Conservation (phyloP, 2,329 filamentous ascomycete species). For the Aspergillus pseudonomiae region DNA sequence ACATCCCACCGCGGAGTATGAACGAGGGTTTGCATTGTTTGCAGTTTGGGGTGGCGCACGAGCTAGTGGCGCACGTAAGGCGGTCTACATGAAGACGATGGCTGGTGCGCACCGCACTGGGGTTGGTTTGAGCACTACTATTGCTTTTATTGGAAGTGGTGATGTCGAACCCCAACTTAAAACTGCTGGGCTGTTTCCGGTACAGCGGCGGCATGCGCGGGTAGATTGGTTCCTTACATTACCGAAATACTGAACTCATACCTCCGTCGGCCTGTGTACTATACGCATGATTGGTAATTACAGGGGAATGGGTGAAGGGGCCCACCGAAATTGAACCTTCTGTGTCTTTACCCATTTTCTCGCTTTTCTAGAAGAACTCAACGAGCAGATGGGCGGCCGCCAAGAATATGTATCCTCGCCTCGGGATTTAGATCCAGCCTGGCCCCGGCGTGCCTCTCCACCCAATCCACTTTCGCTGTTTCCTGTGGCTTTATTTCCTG, state of each 20-base stretch:
- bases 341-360: constrained; percentile 8
- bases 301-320: not conserved
- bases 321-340: constrained; percentile 16
- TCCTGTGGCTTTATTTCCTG: not conserved
- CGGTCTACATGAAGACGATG: not conserved
- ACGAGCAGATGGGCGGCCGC: constrained; percentile 1
- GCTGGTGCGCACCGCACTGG: not conserved
- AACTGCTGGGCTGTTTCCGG: constrained; percentile 5
- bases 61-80: not conserved
- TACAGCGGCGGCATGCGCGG: constrained; percentile 14
- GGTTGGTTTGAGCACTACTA: not conserved
- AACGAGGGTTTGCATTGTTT: constrained; percentile 18
- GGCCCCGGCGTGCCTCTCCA: constrained; percentile 2
- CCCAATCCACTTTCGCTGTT: constrained; percentile 4
- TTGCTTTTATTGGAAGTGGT: not conserved
- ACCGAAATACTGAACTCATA: not conserved
- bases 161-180: constrained; percentile 4
- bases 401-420: constrained; percentile 5
- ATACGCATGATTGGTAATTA: constrained; percentile 9
- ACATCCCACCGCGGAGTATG: constrained; percentile 4
- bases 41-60: constrained; percentile 7
- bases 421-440: constrained; percentile 9
- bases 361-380: constrained; percentile 22
- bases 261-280: not conserved
- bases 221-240: constrained; percentile 7